Evolutionary conservation across 495 filamentous ascomycete species (phyloP), one percentile per base, ranked within the genome.

Genomic region (Aspergillus bertholletiae): DNA sequence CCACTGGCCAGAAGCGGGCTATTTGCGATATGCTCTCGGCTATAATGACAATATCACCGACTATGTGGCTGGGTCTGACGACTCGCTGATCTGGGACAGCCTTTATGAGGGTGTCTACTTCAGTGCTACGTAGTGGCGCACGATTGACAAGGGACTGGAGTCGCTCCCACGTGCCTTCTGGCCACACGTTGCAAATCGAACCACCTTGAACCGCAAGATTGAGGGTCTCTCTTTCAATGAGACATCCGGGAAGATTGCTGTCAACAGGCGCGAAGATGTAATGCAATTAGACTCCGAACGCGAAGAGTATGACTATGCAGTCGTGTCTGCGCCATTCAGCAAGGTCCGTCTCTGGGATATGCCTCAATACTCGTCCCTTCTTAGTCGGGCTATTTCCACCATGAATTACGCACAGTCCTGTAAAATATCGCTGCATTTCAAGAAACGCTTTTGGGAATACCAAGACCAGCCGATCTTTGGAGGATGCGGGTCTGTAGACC

Each of bases 381-480:
- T 88, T 28, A 64, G 69, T 53, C 79, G 82, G 26, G 86, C 86
- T 2, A 88, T 89, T 61, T 60, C 65, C n/a, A 74, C 77, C 9
- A 59, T 88, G 55, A 77, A 76, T 20, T 88, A 88, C 65, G 54
- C 57, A 1, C 68, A 74, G 0, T 77, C 81, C 15, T 89, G 86
- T 73, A 89, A 89, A 53, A 64, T 89, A 0, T 77, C 85, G 0
- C 73, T 89, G 3, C 82, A 84, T 39, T 89, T 83, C 66, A 64
- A 72, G 53, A 78, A 80, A 0, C 78, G 86, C 4, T 89, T 88
- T 77, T 89, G 86, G 86, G 86, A 88, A 55, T 78, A 87, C 39
- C 71, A 78, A 51, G 60, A 68, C 13, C 68, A 76, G 12, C 86
- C 86, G 6, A 88, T 88, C 62, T 70, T 79, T 53, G 86, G 86